Base-by-base conservation (phyloP, 176 grass and related monocot species). In the Zoysia pacifica region DNA sequence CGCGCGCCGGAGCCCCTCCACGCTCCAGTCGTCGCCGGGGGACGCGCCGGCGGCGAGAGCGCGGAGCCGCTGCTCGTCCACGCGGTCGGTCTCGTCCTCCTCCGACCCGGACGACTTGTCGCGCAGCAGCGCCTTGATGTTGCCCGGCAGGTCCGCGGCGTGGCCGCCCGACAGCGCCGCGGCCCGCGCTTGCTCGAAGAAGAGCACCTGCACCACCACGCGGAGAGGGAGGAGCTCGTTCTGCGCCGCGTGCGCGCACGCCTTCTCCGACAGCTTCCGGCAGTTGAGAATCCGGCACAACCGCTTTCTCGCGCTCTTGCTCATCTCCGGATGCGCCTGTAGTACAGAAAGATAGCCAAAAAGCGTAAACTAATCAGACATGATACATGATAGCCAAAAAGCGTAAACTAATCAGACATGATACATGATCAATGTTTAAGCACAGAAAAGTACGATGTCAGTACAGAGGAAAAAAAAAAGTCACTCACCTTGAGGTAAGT, bases 161-260 rank as follows among this genome's bases (percentile, higher is more conserved):
- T 69, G 54, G 5, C 50, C 66, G 50, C 90, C 82, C 2, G 72
- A 66, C 14, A 87, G 18, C 83, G 87, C 86, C 76, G 84, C 90
- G 0, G 97, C 77, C 35, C 97, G 97, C 40, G 90, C 93, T 52
- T 91, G 92, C 81, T 99, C 97, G 72, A 93, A 99, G 93, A 99
- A 99, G 38, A 99, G 88, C 67, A 99, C 97, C 82, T 99, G 97
- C 81, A 99, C 88, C 0, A 99, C 90, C 20, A 99, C 87, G 47
- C 97, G 79, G 9, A 99, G 86, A 2, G 97, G 97, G 48, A 99
- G 90, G 3, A 91, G 73, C 79, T 99, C 93, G 59, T 99, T 99
- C 87, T 93, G 93, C n/a, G 90, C 93, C 16, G 97, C 97, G 75
- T 99, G 90, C 79, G 90, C 60, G 82, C 93, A 93, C 62, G 90